Percentiles rank a stretch among this genome's conserved stretches.
Conservation (phyloP, 2,329 filamentous ascomycete genomes). For the Colletotrichum kahawae region DNA sequence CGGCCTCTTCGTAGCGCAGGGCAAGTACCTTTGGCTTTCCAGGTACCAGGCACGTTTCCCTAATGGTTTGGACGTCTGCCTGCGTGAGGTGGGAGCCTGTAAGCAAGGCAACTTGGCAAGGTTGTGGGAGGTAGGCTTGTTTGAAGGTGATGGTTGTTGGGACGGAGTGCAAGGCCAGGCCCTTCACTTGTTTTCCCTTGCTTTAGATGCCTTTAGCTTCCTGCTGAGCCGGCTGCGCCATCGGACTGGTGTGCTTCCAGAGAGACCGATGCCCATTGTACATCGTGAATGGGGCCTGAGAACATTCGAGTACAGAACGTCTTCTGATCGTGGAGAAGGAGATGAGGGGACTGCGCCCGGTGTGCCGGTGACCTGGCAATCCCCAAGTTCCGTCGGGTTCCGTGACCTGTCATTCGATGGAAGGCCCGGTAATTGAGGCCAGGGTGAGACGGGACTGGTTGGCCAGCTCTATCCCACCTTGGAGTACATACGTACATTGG, state of each 20-base stretch:
- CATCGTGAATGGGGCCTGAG: background rate
- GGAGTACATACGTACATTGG: background rate
- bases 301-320: background rate
- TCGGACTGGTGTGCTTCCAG: background rate
- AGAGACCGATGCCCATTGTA: background rate
- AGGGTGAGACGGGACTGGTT: conserved; percentile 2
- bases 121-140: background rate
- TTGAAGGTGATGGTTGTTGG: background rate
- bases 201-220: background rate
- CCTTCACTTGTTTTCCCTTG: background rate
- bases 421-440: conserved; percentile 1
- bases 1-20: background rate
- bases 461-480: background rate
- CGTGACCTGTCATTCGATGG: conserved; percentile 1
- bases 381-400: background rate
- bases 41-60: background rate
- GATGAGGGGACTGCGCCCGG: background rate
- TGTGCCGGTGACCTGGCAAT: background rate
- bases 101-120: background rate
- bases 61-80: background rate
- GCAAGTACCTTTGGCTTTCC: background rate
- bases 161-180: conserved; percentile 1
- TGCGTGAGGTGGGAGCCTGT: background rate
- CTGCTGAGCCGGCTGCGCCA: background rate
- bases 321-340: background rate